A percentile compares a stretch with the other conserved stretches of the same genome.
phyloP scores from a whole-genome alignment of 2,329 filamentous ascomycete genomes.

The Knufia fluminis region DNA sequence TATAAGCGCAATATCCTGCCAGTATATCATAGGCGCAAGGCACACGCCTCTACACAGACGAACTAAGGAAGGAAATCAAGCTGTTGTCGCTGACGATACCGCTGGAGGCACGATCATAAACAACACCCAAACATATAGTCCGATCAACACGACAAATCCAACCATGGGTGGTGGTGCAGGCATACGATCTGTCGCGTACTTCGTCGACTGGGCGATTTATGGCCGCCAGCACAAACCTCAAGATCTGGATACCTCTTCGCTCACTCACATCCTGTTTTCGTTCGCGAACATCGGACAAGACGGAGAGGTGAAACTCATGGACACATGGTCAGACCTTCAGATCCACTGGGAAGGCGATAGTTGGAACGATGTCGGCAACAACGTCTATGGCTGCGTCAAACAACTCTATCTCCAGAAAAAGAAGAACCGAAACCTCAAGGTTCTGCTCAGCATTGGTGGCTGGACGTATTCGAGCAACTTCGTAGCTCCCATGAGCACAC shows the following conservation, averaged over 20 bases:
- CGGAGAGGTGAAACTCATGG: slow-evolving; percentile 70
- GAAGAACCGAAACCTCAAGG: slow-evolving; percentile 64
- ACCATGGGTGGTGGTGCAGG: slow-evolving; percentile 10
- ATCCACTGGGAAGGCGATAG: slow-evolving; percentile 62
- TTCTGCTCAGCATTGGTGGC: slow-evolving; percentile 73
- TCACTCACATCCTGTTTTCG: slow-evolving; percentile 83
- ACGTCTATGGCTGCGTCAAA: slow-evolving; percentile 69
- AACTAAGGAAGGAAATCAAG: neutral
- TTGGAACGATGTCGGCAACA: slow-evolving; percentile 56
- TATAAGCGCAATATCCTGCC: neutral
- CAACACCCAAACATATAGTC: neutral
- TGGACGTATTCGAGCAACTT: slow-evolving; percentile 78
- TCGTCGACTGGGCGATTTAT: slow-evolving; percentile 60
- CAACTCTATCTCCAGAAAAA: slow-evolving; percentile 70
- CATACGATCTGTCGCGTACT: slow-evolving; percentile 34
- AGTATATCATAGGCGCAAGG: neutral
- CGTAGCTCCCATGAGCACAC: slow-evolving; percentile 51
- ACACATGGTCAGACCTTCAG: slow-evolving; percentile 58
- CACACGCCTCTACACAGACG: neutral
- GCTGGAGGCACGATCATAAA: neutral
- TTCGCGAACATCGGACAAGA: slow-evolving; percentile 80
- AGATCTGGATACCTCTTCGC: slow-evolving; percentile 66
- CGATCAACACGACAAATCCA: neutral
- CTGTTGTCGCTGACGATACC: neutral
- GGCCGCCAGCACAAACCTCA: slow-evolving; percentile 76